phyloP scores from a whole-genome alignment of 148 eudicot species.

The Vaccinium darrowii region DNA sequence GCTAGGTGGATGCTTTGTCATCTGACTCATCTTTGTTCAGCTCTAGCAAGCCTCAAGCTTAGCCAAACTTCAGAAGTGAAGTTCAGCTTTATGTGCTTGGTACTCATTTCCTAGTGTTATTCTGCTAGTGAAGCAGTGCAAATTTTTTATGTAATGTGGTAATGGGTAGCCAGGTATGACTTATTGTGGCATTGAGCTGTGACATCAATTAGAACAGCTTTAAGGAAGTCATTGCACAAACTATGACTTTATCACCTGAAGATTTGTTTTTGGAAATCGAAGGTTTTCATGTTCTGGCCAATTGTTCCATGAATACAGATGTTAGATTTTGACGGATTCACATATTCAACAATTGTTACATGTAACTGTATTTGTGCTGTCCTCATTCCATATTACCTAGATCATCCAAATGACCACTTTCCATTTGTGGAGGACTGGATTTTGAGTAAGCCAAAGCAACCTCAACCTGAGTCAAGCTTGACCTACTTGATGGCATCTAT shows the following conservation, averaged over 20 bases:
- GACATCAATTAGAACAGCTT: background rate
- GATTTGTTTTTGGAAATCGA: background rate
- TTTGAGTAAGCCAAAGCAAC: no score
- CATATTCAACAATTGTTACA: background rate
- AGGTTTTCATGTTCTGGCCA: background rate
- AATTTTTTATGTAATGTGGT: background rate
- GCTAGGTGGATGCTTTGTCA: background rate
- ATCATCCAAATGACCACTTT: background rate
- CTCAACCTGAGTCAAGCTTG: no score
- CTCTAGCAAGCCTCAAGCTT: background rate
- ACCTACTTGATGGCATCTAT: background rate
- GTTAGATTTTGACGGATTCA: background rate
- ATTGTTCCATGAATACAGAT: background rate
- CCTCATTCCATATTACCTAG: background rate
- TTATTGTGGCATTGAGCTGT: background rate
- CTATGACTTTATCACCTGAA: no score
- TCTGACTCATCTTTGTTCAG: background rate
- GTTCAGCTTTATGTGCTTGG: background rate
- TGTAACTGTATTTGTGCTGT: background rate
- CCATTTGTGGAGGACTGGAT: background rate
- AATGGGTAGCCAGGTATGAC: background rate
- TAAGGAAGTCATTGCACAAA: conserved; percentile 6
- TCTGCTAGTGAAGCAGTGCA: background rate
- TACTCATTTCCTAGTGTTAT: background rate
- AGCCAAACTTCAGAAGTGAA: background rate